These are phyloP conservation scores for Daldinia decipiens DNA, from an alignment of 495 filamentous ascomycete species.

Conservation along the genomic window DNA sequence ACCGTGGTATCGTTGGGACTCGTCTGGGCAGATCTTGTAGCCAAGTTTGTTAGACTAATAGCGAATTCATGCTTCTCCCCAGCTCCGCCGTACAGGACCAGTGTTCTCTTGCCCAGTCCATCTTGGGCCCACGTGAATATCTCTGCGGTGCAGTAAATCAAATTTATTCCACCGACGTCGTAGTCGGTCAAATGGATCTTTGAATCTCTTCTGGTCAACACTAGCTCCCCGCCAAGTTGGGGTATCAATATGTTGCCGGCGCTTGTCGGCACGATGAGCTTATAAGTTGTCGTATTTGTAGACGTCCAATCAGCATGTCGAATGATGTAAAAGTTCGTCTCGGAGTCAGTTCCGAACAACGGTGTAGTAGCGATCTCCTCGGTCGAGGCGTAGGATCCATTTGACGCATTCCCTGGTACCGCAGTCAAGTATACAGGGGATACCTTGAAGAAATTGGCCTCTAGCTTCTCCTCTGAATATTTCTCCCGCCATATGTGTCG, in stretches of 20 bases:
- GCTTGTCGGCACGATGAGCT: conserved; percentile 68
- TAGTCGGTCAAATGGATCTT: conserved; percentile 81
- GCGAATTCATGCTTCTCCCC: conserved; percentile 76
- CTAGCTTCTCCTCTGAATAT: conserved; percentile 79
- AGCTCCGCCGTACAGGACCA: conserved; percentile 76
- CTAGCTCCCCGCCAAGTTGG: conserved; percentile 69
- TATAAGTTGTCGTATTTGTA: conserved; percentile 66
- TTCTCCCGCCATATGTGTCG: conserved; percentile 72
- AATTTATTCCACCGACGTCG: conserved; percentile 66
- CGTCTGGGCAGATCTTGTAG: conserved; percentile 35
- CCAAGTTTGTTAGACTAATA: conserved; percentile 46
- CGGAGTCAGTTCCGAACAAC: conserved; percentile 57
- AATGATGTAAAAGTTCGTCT: conserved; percentile 69
- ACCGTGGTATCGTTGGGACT: conserved; percentile 54
- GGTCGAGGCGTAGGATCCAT: conserved; percentile 56
- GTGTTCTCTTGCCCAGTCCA: conserved; percentile 50
- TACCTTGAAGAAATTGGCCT: conserved; percentile 76
- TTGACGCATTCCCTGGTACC: conserved; percentile 53
- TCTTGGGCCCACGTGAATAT: conserved; percentile 64
- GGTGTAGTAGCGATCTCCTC: conserved; percentile 68
- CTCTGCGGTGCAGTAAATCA: conserved; percentile 80
- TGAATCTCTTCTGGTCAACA: conserved; percentile 75
- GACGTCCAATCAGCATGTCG: conserved; percentile 70
- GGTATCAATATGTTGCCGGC: conserved; percentile 70
- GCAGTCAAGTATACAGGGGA: conserved; percentile 72